phyloP scores from a whole-genome alignment of 2,329 filamentous ascomycete genomes.

The Thielaviopsis ethacetica region DNA sequence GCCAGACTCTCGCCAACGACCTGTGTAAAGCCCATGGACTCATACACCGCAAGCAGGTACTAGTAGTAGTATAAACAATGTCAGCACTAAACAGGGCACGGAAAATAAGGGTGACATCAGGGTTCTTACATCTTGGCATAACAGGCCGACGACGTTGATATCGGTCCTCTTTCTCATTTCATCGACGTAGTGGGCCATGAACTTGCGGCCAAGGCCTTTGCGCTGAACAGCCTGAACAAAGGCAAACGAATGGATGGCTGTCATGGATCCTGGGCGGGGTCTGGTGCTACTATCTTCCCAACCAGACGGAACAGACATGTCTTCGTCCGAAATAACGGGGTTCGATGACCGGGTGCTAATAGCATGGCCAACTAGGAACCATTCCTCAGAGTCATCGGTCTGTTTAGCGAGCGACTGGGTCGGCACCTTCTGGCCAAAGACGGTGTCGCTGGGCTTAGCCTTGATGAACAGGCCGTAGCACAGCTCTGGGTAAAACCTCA shows the following conservation, averaged over 20 bases:
- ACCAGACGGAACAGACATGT: slow-evolving; percentile 57
- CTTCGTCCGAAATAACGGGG: slow-evolving; percentile 49
- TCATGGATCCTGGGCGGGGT: slow-evolving; percentile 42
- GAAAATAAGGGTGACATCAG: not conserved
- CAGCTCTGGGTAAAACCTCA: slow-evolving; percentile 58
- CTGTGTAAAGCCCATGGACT: slow-evolving; percentile 50
- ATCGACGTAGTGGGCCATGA: slow-evolving; percentile 64
- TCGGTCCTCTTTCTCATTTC: slow-evolving; percentile 54
- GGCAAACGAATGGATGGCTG: slow-evolving; percentile 70
- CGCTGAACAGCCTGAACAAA: slow-evolving; percentile 61
- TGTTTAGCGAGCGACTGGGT: not conserved
- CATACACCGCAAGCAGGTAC: slow-evolving; percentile 59
- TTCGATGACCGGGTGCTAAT: slow-evolving; percentile 55
- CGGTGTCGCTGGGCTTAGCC: slow-evolving; percentile 22
- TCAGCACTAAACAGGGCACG: not conserved
- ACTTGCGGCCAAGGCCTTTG: slow-evolving; percentile 54
- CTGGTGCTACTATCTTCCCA: slow-evolving; percentile 34
- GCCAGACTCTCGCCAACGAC: slow-evolving; percentile 52
- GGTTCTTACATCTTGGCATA: slow-evolving; percentile 50
- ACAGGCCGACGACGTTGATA: slow-evolving; percentile 56
- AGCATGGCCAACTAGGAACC: slow-evolving; percentile 60
- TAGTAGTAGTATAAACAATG: slow-evolving; percentile 19
- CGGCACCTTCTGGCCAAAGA: slow-evolving; percentile 1
- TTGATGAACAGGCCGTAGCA: slow-evolving; percentile 60
- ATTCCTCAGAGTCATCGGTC: slow-evolving; percentile 17